Conservation (phyloP, 768 basidiomycete species). For the Termitomyces sp. region DNA sequence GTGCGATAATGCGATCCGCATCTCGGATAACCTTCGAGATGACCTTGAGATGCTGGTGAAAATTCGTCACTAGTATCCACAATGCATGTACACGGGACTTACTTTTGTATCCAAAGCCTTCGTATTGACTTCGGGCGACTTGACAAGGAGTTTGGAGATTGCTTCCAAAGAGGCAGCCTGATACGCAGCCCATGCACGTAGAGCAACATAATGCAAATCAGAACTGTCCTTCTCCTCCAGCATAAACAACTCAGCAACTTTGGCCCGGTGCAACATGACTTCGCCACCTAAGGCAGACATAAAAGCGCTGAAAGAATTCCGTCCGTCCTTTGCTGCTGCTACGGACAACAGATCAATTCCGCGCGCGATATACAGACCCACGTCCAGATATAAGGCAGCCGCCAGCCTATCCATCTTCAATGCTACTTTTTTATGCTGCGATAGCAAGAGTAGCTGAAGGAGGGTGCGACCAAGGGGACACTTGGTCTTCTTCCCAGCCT, state of each 20-base stretch:
- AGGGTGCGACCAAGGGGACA: constrained; percentile 13
- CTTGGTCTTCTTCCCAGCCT: constrained; percentile 5
- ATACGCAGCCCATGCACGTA: constrained; percentile 44
- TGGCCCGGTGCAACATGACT: constrained; percentile 18
- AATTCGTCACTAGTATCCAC: neutral
- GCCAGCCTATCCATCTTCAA: constrained; percentile 47
- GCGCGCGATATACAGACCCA: constrained; percentile 25
- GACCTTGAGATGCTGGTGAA: constrained; percentile 31
- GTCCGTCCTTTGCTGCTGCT: constrained; percentile 8
- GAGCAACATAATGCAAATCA: constrained; percentile 21
- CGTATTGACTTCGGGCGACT: constrained; percentile 22
- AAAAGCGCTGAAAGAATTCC: constrained; percentile 30
- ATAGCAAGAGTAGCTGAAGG: constrained; percentile 29
- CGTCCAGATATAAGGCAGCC: constrained; percentile 34
- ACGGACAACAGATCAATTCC: constrained; percentile 42
- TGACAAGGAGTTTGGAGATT: constrained; percentile 13
- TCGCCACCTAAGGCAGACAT: constrained; percentile 36
- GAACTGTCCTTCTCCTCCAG: constrained; percentile 18
- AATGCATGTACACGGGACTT: constrained; percentile 1
- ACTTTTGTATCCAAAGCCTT: constrained; percentile 23
- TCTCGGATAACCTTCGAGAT: constrained; percentile 36
- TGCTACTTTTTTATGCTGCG: constrained; percentile 28
- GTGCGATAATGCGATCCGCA: constrained; percentile 27
- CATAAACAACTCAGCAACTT: constrained; percentile 27
- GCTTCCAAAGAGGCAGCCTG: constrained; percentile 24